Conservation (phyloP, 495 filamentous ascomycete species). For the Talaromyces thailandensis region DNA sequence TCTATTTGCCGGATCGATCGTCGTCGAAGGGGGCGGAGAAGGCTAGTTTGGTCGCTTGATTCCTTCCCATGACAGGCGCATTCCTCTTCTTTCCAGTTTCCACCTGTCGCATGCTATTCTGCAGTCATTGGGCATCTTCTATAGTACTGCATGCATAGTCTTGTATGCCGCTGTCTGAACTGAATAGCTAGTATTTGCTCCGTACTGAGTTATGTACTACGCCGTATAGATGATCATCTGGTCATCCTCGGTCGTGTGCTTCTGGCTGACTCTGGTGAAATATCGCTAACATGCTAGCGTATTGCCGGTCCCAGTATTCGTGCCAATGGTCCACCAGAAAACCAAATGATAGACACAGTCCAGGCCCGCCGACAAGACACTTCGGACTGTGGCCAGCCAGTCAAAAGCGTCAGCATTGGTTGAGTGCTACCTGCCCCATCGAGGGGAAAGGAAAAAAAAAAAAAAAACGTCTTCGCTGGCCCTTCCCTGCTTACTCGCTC, state of each 20-base stretch:
- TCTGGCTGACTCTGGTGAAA: not conserved
- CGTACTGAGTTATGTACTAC: too few species aligned
- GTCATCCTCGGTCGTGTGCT: not conserved
- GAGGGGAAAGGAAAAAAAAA: not conserved
- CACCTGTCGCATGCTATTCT: not conserved
- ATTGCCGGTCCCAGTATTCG: not conserved
- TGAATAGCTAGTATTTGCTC: too few species aligned
- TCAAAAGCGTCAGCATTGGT: not conserved
- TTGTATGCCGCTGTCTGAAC: too few species aligned
- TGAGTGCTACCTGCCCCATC: not conserved
- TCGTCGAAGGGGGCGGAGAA: not conserved
- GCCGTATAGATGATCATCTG: too few species aligned
- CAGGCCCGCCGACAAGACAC: not conserved
- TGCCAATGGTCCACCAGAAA: not conserved
- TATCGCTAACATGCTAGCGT: not conserved
- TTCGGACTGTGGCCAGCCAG: not conserved
- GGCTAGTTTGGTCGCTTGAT: not conserved
- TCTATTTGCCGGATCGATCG: not conserved
- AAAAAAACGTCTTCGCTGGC: not conserved
- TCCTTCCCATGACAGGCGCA: not conserved
- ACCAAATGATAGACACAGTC: not conserved
- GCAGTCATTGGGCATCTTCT: not conserved
- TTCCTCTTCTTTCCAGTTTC: not conserved
- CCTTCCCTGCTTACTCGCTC: not conserved
- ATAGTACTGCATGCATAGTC: too few species aligned